Evolutionary conservation across 169 alveolate species (phyloP), one percentile per base, ranked within the genome.

Genomic region (Plasmodium sp.): DNA sequence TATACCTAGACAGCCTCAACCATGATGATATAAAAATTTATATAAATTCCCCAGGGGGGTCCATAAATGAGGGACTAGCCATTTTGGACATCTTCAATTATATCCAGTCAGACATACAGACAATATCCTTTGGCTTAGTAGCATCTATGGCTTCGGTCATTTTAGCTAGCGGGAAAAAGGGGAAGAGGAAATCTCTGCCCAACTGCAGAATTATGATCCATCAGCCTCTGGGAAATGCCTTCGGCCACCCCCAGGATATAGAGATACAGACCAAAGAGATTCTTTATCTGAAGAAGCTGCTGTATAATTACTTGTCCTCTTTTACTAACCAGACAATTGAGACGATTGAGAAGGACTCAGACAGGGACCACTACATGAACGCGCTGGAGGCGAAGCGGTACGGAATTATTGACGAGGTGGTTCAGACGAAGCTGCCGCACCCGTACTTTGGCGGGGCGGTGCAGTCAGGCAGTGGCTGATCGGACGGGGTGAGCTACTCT

Each of bases 81-180:
- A 96, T 97, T 62, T 96, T 92, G 91, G 98, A 97, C 84, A 84
- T 97, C 48, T 93, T 97, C 90, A 96, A 96, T 96, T 95, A 95
- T 54, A 94, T 97, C 31, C 91, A 97, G 34, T 96, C 97, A 84
- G 97, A 93, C 77, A 96, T 94, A 67, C 97, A 96, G 88, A 97
- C 98, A 31, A 92, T 97, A 27, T 97, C 98, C 74, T 85, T 97
- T 71, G 98, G 98, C 79, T 95, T 95, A 92, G 98, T 98, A 6
- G 98, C 98, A 36, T 96, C 98, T 6, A 97, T 97, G 98, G 98
- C 98, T 31, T 97, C 98, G 10, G 97, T 97, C 22, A 94, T 97
- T 82, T 93, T 97, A 92, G 97, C 98, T 27, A 93, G 98, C 16
- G 98, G 98, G 2, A 96, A 97, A 80, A 97, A 97, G 93, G 98